These are phyloP conservation scores for Hyphopichia pseudoburtonii DNA, from an alignment of 1,139 yeast genomes.

Conservation along the genomic window DNA sequence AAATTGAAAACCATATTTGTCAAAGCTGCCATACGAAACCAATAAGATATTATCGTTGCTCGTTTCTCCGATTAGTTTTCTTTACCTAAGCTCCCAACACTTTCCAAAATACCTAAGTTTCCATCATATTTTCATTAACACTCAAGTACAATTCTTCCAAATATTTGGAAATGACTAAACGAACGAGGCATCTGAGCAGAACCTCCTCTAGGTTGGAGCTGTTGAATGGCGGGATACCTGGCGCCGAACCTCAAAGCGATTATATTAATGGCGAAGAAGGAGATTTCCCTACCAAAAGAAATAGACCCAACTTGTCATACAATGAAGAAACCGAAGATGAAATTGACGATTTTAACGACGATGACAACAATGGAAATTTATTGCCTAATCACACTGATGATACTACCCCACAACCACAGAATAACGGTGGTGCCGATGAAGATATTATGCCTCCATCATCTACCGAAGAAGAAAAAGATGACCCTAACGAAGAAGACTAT, in stretches of 20 bases:
- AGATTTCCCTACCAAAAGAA: slow-evolving; percentile 10
- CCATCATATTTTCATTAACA: slow-evolving; percentile 7
- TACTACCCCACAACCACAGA: no score
- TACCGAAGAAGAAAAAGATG: slow-evolving; percentile 11
- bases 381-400: no score
- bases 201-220: slow-evolving; percentile 3
- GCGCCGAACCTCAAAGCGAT: slow-evolving; percentile 8
- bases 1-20: no score
- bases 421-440: slow-evolving; percentile 6
- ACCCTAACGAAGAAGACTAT: slow-evolving; percentile 17
- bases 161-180: slow-evolving; percentile 12
- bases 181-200: slow-evolving; percentile 7
- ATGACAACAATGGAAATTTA: no score
- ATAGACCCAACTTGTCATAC: slow-evolving; percentile 8
- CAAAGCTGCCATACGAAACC: no score
- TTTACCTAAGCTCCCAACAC: no score
- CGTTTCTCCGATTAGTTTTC: no score
- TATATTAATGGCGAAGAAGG: slow-evolving; percentile 16
- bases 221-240: slow-evolving; percentile 3
- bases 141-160: slow-evolving; percentile 11
- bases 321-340: slow-evolving; percentile 11
- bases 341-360: slow-evolving; percentile 11
- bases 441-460: slow-evolving; percentile 4
- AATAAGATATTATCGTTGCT: no score
- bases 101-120: no score